Percentiles rank a stretch among this genome's conserved stretches.
phyloP scores from a whole-genome alignment of 1,284 basidiomycete species.

The Heliocybe sulcata region DNA sequence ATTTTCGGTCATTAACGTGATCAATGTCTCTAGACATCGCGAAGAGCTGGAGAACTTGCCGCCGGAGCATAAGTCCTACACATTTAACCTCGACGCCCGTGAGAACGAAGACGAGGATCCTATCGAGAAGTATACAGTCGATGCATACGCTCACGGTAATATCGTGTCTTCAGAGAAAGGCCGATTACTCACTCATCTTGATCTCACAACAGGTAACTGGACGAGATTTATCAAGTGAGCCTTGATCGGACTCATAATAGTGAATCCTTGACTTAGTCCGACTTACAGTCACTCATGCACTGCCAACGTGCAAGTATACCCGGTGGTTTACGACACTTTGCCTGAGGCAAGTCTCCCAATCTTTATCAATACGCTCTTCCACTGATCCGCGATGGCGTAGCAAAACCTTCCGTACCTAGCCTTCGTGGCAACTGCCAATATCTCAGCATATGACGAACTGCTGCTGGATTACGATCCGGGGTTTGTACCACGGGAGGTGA shows the following conservation, averaged over 20 bases:
- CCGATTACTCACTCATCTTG: slow-evolving; percentile 3
- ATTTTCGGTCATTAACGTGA: neutral
- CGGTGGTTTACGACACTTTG: slow-evolving; percentile 53
- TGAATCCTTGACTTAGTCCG: neutral
- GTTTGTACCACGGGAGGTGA: neutral
- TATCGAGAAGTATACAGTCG: slow-evolving; percentile 34
- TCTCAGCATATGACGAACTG: slow-evolving; percentile 45
- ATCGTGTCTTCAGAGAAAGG: neutral
- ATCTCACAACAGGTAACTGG: slow-evolving; percentile 50
- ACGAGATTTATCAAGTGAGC: slow-evolving; percentile 64
- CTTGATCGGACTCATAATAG: neutral
- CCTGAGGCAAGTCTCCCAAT: slow-evolving; percentile 30
- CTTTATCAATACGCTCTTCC: neutral
- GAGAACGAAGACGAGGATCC: slow-evolving; percentile 31
- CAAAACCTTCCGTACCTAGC: slow-evolving; percentile 53
- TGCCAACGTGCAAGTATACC: slow-evolving; percentile 49
- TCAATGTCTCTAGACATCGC: slow-evolving; percentile 26
- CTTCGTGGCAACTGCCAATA: slow-evolving; percentile 41
- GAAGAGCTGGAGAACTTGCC: slow-evolving; percentile 28
- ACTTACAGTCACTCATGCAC: slow-evolving; percentile 52
- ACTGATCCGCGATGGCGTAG: slow-evolving; percentile 21
- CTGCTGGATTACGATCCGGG: slow-evolving; percentile 57
- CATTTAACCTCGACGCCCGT: slow-evolving; percentile 53
- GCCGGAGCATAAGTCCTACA: slow-evolving; percentile 30
- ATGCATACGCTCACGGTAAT: slow-evolving; percentile 40